Base-by-base conservation (phyloP, 345 rosid species). In the Citrus mangshanensis region DNA sequence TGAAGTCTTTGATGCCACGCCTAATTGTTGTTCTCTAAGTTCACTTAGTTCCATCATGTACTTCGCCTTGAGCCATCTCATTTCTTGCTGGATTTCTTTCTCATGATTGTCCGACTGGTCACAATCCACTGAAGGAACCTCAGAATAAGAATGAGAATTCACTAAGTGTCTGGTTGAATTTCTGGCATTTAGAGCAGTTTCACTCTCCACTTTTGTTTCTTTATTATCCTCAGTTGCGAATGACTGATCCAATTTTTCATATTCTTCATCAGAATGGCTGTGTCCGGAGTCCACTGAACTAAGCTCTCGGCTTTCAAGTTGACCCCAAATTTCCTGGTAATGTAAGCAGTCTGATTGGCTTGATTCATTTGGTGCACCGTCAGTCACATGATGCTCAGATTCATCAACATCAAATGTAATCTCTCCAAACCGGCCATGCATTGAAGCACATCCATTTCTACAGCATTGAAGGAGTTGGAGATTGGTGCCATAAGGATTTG, bases 351-450 rank as follows among this genome's bases (percentile, higher is more conserved):
- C 84, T 2, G 79, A 71, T 56, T 80, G 85, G 78, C 72, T 81
- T 38, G 80, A 69, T 38, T 35, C 62, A 22, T 79, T 77, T 25
- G 82, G 78, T 37, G 83, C 83, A 37, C 75, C 77, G 8, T 84
- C 89, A 37, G 82, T 77, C 34, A 72, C 74, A 46, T 56, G 85
- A 70, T 82, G 84, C 81, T 85, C 84, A 0, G 91, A 79, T 78
- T 86, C 87, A 60, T 89, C 90, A 8, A 80, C 88, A 78, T 84
- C 89, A 74, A 83, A 89, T 0, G 89, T 92, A 2, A 93, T 85
- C 89, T 96, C 97, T 81, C 92, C 97, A 40, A 96, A 94, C 69
- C 94, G 87, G 56, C 97, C 97, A 78, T 91, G 99, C 91, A 89
- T 87, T 24, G 91, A 89, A 85, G 91, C 87, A 77, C 97, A 91